A percentile compares a stretch with the other conserved stretches of the same genome.
Evolutionary conservation across 768 basidiomycete species (phyloP).

Genomic region (Mycena vulgaris): DNA sequence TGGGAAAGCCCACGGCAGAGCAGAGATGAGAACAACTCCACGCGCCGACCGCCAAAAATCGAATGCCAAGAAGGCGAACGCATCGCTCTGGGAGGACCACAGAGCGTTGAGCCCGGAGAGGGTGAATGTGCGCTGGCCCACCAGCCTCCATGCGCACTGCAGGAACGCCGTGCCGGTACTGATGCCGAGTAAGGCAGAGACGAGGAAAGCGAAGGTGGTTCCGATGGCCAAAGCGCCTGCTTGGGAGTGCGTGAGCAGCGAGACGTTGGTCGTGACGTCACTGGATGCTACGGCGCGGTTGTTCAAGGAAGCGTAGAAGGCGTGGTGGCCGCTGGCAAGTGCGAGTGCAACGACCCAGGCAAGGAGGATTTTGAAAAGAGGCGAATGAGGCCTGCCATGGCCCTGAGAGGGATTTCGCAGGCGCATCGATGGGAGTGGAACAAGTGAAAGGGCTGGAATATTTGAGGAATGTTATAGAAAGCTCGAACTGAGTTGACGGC

Average conservation of each 20-base stretch:
- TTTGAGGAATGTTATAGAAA: no score
- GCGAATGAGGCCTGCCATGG: no score
- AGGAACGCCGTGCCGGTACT: slow-evolving; percentile 21
- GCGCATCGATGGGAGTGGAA: no score
- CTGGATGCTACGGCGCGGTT: no score
- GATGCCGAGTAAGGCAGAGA: slow-evolving; percentile 7
- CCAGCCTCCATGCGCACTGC: slow-evolving; percentile 22
- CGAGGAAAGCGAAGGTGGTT: slow-evolving; percentile 27
- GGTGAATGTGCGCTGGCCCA: slow-evolving; percentile 11
- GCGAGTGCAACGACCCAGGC: no score
- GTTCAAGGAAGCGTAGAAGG: no score
- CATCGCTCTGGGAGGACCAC: slow-evolving; percentile 14
- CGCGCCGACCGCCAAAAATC: slow-evolving; percentile 23
- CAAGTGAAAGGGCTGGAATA: no score
- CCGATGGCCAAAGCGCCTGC: slow-evolving; percentile 21
- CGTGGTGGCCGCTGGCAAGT: no score
- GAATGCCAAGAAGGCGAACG: slow-evolving; percentile 11
- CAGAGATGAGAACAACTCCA: slow-evolving; percentile 8
- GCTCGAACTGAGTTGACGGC: no score
- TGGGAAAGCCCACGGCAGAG: slow-evolving; percentile 14
- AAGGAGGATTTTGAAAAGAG: no score
- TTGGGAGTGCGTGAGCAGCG: slow-evolving; percentile 12
- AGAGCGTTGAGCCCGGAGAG: slow-evolving; percentile 28
- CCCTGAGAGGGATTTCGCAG: no score
- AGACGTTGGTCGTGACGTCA: no score